Base-by-base conservation (phyloP, 208 protist genomes). In the Spongospora subterranea region DNA sequence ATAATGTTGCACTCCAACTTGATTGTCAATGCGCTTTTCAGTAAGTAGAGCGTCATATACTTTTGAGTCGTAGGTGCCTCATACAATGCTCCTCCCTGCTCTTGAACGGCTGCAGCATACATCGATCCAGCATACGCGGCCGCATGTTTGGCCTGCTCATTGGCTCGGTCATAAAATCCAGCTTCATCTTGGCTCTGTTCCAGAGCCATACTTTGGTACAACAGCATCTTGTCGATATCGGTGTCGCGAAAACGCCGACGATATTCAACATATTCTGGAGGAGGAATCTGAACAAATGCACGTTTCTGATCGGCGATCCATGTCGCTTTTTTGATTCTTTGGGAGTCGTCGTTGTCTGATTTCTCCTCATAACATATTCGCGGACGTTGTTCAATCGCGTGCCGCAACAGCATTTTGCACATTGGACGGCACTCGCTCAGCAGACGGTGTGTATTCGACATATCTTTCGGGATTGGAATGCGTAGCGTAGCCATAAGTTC, bases 401-500 rank as follows among this genome's bases (percentile, higher is more conserved):
- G 71, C 40, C 40, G n/a, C 17, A 43, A 45, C 6, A 82, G 17
- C 35, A 17, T 82, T 43, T 82, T 13, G 71, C 6, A 39, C 17
- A 39, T 6, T 20, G 71, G 13, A 6, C 71, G 6, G 71, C 6
- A 20, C 13, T 35, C 71, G 6, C 35, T 17, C 6, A 82, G 11
- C 71, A 82, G n/a, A 6, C 71, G 71, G 35, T 82, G 71, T 40
- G 71, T n/a, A 43, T 82, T 82, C 17, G 71, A 82, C 40, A 82
- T 40, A n/a, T 82, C 71, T 35, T 20, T 20, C n/a, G 71, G n/a
- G 13, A n/a, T 39, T 43, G 35, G 35, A 35, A 43, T 6, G 17
- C 35, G 6, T 6, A 82, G 71, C 13, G 6, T 6, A 82, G 71
- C 71, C 35, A 82, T 40, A 35, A 82, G 17, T 13, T 39, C 17